phyloP scores from a whole-genome alignment of 179 eudicot species.

The Beta corolliflora region DNA sequence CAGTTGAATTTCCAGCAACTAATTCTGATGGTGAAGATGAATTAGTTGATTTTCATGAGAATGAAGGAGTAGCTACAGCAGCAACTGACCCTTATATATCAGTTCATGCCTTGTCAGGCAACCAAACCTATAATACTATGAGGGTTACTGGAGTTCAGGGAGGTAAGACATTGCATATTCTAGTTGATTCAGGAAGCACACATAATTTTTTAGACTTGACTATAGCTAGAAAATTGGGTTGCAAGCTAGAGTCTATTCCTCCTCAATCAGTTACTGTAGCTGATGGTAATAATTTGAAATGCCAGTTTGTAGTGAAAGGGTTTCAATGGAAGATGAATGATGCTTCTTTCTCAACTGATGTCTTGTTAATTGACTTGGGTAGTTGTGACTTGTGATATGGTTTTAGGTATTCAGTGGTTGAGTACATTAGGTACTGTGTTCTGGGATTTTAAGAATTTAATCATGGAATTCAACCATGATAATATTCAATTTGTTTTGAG shows the following conservation, averaged over 20 bases:
- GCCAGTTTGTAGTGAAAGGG: background rate
- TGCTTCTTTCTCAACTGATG: background rate
- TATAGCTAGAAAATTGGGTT: too few relatives aligned
- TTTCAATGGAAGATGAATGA: background rate
- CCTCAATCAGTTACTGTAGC: too few relatives aligned
- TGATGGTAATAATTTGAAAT: too few relatives aligned
- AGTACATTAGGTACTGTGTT: too few relatives aligned
- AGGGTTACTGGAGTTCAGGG: background rate
- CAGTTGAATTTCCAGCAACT: too few relatives aligned
- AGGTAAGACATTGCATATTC: background rate
- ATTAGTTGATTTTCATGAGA: too few relatives aligned
- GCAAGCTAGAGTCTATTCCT: too few relatives aligned
- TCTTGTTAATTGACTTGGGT: background rate
- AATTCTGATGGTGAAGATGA: too few relatives aligned
- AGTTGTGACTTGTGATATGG: background rate
- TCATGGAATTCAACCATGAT: background rate
- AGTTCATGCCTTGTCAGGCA: background rate
- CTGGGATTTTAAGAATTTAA: background rate
- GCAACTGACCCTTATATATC: background rate
- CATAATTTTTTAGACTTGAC: too few relatives aligned
- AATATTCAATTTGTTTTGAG: background rate
- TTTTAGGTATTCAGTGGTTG: constrained; percentile 1
- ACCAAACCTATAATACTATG: background rate
- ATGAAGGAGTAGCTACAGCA: too few relatives aligned
- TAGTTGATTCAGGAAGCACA: background rate